Evolutionary conservation across 2,329 filamentous ascomycete genomes (phyloP).

Genomic region (Ceratocystiopsis sp.): DNA sequence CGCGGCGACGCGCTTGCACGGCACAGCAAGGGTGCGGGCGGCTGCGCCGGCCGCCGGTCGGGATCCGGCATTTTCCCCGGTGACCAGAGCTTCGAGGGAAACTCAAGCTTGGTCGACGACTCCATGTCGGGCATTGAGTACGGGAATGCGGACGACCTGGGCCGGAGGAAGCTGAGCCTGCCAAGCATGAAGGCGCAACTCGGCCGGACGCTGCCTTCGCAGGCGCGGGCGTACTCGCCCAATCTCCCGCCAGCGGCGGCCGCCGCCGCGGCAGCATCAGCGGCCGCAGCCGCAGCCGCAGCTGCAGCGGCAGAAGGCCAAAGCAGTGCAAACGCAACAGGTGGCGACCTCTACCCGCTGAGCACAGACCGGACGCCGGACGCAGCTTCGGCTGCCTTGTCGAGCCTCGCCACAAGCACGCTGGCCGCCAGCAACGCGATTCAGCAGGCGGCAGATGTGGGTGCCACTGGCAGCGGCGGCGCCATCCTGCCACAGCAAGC

Average conservation of each 20-base stretch:
- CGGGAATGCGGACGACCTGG: conserved; percentile 37
- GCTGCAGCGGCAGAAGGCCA: conserved; percentile 30
- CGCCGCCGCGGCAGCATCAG: conserved; percentile 25
- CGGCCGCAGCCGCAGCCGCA: conserved; percentile 33
- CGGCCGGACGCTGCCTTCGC: conserved; percentile 41
- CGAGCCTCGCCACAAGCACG: conserved; percentile 27
- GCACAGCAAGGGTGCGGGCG: conserved; percentile 89
- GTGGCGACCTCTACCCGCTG: conserved; percentile 37
- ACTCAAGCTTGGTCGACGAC: conserved; percentile 21
- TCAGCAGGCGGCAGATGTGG: conserved; percentile 14
- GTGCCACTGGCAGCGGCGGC: conserved; percentile 19
- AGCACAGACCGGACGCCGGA: conserved; percentile 36
- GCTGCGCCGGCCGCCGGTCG: conserved; percentile 78
- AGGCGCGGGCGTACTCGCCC: conserved; percentile 1
- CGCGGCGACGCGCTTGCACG: conserved; percentile 86
- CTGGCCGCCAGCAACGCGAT: no score
- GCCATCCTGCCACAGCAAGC: conserved; percentile 48
- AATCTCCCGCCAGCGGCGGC: conserved; percentile 17
- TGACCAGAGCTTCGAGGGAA: conserved; percentile 17
- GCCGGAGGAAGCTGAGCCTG: conserved; percentile 48
- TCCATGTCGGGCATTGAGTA: conserved; percentile 40
- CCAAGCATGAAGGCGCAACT: conserved; percentile 46
- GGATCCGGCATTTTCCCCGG: conserved; percentile 64
- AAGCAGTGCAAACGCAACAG: conserved; percentile 19
- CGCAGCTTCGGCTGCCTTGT: conserved; percentile 36